phyloP scores from a whole-genome alignment of 1,139 yeast genomes.

The Kurtzmaniella natalensis region DNA sequence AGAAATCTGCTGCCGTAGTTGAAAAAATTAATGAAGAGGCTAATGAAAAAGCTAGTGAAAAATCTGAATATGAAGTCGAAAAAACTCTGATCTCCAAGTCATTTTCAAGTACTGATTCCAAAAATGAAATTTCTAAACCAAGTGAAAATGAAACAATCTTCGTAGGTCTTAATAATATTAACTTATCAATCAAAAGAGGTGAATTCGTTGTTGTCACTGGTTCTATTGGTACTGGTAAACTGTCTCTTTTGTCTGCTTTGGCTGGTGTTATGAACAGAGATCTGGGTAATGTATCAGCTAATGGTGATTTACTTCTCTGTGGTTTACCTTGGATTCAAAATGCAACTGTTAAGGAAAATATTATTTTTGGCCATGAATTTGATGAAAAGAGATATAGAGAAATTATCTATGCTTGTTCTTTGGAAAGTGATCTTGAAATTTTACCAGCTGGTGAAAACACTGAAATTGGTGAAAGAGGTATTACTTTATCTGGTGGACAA shows the following conservation, averaged over 20 bases:
- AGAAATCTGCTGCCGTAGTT: constrained; percentile 6
- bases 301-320: constrained; percentile 40
- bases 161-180: constrained; percentile 19
- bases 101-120: constrained; percentile 1
- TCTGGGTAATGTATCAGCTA: constrained; percentile 33
- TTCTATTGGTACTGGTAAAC: constrained; percentile 67
- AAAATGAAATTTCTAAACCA: constrained; percentile 6
- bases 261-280: constrained; percentile 52
- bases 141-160: constrained; percentile 14
- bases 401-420: constrained; percentile 32
- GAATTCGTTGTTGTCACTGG: constrained; percentile 73
- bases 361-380: constrained; percentile 27
- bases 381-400: constrained; percentile 24
- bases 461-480: constrained; percentile 47
- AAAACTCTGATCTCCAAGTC: constrained; percentile 4
- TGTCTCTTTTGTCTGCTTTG: constrained; percentile 57
- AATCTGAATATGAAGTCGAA: no score
- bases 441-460: constrained; percentile 43
- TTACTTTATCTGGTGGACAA: constrained; percentile 48
- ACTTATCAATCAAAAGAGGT: constrained; percentile 39
- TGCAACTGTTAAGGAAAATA: constrained; percentile 38
- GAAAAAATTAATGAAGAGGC: constrained; percentile 5
- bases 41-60: constrained; percentile 6
- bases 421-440: constrained; percentile 32
- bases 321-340: constrained; percentile 51